Evolutionary conservation across 2,329 filamentous ascomycete species (phyloP).

Genomic region (Claviceps sp.): DNA sequence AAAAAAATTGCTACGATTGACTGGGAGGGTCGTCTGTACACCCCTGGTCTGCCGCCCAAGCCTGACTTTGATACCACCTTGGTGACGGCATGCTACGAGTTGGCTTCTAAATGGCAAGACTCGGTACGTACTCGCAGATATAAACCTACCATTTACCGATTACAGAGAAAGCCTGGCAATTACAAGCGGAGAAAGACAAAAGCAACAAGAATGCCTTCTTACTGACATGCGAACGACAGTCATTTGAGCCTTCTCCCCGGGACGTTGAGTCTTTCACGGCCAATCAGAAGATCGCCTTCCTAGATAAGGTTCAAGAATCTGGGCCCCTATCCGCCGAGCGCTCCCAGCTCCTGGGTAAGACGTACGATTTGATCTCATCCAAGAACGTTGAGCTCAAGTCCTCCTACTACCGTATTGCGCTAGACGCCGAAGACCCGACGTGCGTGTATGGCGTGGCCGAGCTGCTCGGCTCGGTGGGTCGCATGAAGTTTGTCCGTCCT

Average conservation of each 20-base stretch:
- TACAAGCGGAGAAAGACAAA: too few species aligned
- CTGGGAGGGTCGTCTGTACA: slow-evolving; percentile 84
- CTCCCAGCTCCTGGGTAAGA: slow-evolving; percentile 57
- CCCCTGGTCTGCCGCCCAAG: slow-evolving; percentile 79
- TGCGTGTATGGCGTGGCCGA: slow-evolving; percentile 60
- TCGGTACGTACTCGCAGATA: slow-evolving; percentile 24
- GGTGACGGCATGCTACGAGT: slow-evolving; percentile 69
- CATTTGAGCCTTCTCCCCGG: slow-evolving; percentile 48
- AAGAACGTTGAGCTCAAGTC: slow-evolving; percentile 77
- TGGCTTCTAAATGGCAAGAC: slow-evolving; percentile 71
- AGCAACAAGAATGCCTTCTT: too few species aligned
- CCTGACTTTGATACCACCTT: slow-evolving; percentile 81
- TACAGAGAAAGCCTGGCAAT: too few species aligned
- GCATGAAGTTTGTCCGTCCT: slow-evolving; percentile 95
- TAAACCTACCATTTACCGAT: too few species aligned
- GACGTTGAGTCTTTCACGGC: slow-evolving; percentile 67
- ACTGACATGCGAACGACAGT: slow-evolving; percentile 22
- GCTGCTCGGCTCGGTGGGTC: slow-evolving; percentile 66
- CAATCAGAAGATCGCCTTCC: slow-evolving; percentile 84
- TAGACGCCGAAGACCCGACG: slow-evolving; percentile 57
- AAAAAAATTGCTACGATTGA: slow-evolving; percentile 61
- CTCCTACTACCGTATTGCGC: slow-evolving; percentile 66
- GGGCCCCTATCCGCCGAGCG: slow-evolving; percentile 49
- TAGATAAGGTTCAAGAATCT: slow-evolving; percentile 60
- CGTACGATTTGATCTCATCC: slow-evolving; percentile 61